Percentiles rank a stretch among this genome's conserved stretches.
Conservation (phyloP, 805 yeast genomes). For the Wickerhamiella sorbophila region DNA sequence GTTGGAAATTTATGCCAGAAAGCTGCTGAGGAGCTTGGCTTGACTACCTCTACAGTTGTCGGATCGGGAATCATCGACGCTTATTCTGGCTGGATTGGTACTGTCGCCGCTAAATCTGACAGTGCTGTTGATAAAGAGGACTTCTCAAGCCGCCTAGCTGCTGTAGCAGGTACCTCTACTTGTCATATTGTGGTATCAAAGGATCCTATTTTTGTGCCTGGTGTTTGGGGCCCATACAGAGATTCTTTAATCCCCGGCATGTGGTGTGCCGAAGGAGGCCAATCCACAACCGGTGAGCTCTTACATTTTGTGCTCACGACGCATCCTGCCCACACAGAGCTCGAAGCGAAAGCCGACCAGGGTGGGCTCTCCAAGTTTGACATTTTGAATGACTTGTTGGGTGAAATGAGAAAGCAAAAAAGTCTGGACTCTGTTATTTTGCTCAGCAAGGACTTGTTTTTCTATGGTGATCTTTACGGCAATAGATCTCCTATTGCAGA, state of each 20-base stretch:
- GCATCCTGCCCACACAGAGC: slow-evolving; percentile 75
- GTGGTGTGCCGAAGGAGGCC: slow-evolving; percentile 99
- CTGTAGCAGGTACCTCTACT: slow-evolving; percentile 97
- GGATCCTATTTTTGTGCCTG: slow-evolving; percentile 78
- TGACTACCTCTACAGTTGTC: slow-evolving; percentile 64
- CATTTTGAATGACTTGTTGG: slow-evolving; percentile 61
- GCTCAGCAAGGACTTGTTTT: slow-evolving; percentile 71
- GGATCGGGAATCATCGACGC: slow-evolving; percentile 97
- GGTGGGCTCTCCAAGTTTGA: slow-evolving; percentile 60
- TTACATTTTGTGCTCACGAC: slow-evolving; percentile 74
- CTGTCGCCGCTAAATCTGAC: slow-evolving; percentile 83
- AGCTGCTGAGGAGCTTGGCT: slow-evolving; percentile 74
- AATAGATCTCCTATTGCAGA: slow-evolving; percentile 97
- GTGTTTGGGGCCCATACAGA: slow-evolving; percentile 98
- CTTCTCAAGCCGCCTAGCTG: slow-evolving; percentile 79
- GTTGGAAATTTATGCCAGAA: slow-evolving; percentile 55
- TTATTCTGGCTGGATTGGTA: slow-evolving; percentile 97
- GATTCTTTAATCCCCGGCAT: slow-evolving; percentile 80
- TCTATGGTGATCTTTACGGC: slow-evolving; percentile 94
- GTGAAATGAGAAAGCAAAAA: slow-evolving; percentile 42
- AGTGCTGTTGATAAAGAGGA: slow-evolving; percentile 24
- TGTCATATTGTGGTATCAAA: slow-evolving; percentile 84
- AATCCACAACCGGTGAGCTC: slow-evolving; percentile 90
- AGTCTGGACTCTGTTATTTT: slow-evolving; percentile 60
- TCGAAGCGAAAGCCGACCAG: slow-evolving; percentile 51